Base-by-base conservation (phyloP, 2,329 filamentous ascomycete genomes). In the Ceratocystis variospora region DNA sequence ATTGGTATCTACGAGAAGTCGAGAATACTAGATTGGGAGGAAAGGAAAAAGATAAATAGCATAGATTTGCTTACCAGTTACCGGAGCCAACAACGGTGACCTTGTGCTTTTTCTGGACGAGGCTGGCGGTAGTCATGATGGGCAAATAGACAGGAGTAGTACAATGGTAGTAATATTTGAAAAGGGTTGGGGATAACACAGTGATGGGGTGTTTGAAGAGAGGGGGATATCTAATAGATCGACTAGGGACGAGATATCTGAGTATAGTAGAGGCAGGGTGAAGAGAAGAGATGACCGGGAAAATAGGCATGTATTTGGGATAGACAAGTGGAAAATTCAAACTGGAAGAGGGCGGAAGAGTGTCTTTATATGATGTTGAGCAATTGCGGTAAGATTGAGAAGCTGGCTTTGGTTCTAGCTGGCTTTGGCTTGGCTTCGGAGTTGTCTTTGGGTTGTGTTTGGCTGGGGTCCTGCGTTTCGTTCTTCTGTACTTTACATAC, bases 41-140 rank as follows among this genome's bases (percentile, higher is more conserved):
- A 37, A n/a, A 55, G 22, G 25, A 12, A 31, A 31, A 15, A 25
- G 22, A 22, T 8, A 37, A 8, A 17, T n/a, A 15, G 41, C 48
- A 53, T 8, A 4, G 12, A 46, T 8, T 68, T 50, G 67, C 80
- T 69, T 80, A 93, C 91, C 94, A 99, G 77, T 99, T 99, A 72
- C 94, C 94, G 64, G 93, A 97, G 72, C 94, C 94, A 70, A 99
- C 84, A 64, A 99, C 85, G 69, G 91, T 92, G 73, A 96, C 89
- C 81, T 91, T 95, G 83, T 96, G 91, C 78, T 88, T 91, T 79
- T 85, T 88, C 69, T 79, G 78, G 69, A 82, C 77, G 66, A 81
- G 76, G 68, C 78, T 80, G 53, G 81, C 73, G 62, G 71, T 73
- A 67, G 72, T 70, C 71, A 73, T 73, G 31, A 65, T 72, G 64